phyloP scores from a whole-genome alignment of 148 eudicot species.

The Cornus controversa region DNA sequence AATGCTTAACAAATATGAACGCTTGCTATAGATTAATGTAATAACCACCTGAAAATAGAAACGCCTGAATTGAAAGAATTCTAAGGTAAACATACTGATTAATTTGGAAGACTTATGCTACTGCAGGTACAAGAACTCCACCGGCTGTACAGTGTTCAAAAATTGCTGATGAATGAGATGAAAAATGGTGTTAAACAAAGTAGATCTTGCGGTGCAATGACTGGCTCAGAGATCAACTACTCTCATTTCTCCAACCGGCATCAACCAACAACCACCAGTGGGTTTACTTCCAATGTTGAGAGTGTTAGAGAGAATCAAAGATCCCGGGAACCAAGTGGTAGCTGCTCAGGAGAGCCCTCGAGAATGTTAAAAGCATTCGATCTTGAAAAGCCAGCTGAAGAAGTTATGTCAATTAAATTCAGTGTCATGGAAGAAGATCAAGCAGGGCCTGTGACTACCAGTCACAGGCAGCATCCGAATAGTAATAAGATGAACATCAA shows the following conservation, averaged over 20 bases:
- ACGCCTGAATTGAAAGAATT: too few relatives aligned
- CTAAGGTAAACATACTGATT: neutral
- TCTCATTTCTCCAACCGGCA: neutral
- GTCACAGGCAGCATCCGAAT: neutral
- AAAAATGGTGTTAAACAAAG: constrained; percentile 15
- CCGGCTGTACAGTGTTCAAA: constrained; percentile 42
- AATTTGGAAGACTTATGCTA: neutral
- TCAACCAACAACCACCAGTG: neutral
- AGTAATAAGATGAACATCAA: neutral
- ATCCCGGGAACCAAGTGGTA: constrained; percentile 4
- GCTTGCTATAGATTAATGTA: too few relatives aligned
- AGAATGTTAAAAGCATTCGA: constrained; percentile 22
- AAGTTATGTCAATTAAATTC: neutral
- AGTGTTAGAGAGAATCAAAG: neutral
- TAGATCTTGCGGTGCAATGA: neutral
- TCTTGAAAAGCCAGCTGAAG: constrained; percentile 18
- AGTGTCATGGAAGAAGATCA: neutral
- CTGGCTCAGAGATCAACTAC: neutral
- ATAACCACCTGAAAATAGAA: too few relatives aligned
- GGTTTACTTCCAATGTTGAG: neutral
- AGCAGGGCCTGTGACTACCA: neutral
- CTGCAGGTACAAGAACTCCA: constrained; percentile 60
- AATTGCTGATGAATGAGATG: constrained; percentile 37
- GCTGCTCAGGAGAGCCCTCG: constrained; percentile 23
- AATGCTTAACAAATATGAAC: too few relatives aligned